Percentiles rank a stretch among this genome's conserved stretches.
Evolutionary conservation across 345 rosid genomes (phyloP).

Genomic region (Boechera stricta): DNA sequence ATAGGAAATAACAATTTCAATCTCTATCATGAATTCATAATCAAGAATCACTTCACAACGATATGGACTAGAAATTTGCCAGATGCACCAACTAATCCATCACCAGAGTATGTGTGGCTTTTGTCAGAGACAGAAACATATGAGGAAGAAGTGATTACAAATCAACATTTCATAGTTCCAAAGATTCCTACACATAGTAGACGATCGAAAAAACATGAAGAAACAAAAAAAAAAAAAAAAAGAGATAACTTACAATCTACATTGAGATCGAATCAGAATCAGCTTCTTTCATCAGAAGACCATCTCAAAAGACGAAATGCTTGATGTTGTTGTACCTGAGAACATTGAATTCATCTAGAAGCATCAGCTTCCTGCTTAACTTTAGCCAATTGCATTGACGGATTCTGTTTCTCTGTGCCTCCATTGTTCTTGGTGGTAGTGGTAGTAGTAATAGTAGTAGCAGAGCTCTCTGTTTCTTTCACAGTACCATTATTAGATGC

Average conservation of each 20-base stretch:
- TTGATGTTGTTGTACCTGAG: neutral
- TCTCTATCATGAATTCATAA: neutral
- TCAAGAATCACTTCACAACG: slow-evolving; percentile 9
- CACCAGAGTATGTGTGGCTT: slow-evolving; percentile 7
- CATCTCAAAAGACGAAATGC: neutral
- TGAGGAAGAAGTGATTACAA: neutral
- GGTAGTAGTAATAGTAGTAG: neutral
- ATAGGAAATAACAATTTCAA: neutral
- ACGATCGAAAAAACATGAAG: neutral
- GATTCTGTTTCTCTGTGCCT: slow-evolving; percentile 23
- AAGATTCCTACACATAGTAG: slow-evolving; percentile 24
- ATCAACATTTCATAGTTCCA: slow-evolving; percentile 30
- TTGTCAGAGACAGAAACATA: slow-evolving; percentile 14
- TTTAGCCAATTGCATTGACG: neutral
- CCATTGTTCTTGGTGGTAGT: slow-evolving; percentile 23
- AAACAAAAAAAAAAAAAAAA: neutral
- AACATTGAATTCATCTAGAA: slow-evolving; percentile 3
- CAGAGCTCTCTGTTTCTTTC: slow-evolving; percentile 34
- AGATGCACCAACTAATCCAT: neutral
- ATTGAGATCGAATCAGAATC: neutral
- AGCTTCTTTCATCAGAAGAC: neutral
- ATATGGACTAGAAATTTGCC: neutral
- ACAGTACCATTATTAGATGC: slow-evolving; percentile 34
- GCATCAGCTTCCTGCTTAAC: slow-evolving; percentile 41
- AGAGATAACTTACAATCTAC: slow-evolving; percentile 27